Evolutionary conservation across 2,329 filamentous ascomycete species (phyloP).

Genomic region (Periglandula ipomoeae): DNA sequence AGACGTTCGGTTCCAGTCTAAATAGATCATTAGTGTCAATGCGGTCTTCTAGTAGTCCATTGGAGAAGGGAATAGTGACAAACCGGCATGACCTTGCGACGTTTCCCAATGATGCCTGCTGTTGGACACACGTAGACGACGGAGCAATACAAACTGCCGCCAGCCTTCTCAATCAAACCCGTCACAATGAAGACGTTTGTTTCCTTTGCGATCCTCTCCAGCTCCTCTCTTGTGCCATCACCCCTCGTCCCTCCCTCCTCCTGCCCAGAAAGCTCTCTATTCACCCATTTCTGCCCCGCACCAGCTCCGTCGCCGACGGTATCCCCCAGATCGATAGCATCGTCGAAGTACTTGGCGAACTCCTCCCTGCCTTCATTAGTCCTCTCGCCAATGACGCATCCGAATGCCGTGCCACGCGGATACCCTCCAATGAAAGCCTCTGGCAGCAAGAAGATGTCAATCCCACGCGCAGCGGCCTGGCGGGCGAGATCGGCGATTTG

Average conservation of each 20-base stretch:
- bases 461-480: conserved; percentile 44
- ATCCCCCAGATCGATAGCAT: conserved; percentile 77
- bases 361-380: conserved; percentile 65
- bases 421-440: conserved; percentile 92
- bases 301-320: conserved; percentile 54
- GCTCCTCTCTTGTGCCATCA: conserved; percentile 62
- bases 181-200: conserved; percentile 76
- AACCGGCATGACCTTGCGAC: conserved; percentile 85
- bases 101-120: conserved; percentile 68
- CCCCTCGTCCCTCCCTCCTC: conserved; percentile 32
- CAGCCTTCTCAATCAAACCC: conserved; percentile 70
- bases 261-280: conserved; percentile 37
- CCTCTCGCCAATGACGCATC: conserved; percentile 63
- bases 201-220: conserved; percentile 67
- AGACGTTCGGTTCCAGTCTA: conserved; percentile 72
- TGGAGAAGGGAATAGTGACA: conserved; percentile 18
- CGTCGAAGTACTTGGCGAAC: conserved; percentile 70
- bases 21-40: not conserved
- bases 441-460: conserved; percentile 75
- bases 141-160: conserved; percentile 75
- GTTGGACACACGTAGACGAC: conserved; percentile 74
- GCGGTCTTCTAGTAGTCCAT: not conserved
- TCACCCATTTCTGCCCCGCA: conserved; percentile 64
- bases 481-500: conserved; percentile 55
- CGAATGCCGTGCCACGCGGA: conserved; percentile 72